Percentiles rank a stretch among this genome's conserved stretches.
phyloP scores from a whole-genome alignment of 1,139 yeast species.

The Yamadazyma conglobata region DNA sequence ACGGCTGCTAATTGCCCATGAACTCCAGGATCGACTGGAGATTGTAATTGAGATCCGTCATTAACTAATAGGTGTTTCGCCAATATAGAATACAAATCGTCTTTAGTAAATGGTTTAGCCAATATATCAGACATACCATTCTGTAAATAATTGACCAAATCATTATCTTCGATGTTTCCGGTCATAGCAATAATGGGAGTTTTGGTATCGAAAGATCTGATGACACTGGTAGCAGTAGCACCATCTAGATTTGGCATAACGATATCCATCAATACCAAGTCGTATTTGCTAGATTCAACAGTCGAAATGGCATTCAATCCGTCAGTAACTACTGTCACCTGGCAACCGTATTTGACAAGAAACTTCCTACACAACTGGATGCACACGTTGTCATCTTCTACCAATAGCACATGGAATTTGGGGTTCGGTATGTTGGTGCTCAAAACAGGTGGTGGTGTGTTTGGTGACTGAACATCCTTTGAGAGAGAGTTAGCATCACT shows the following conservation, averaged over 20 bases:
- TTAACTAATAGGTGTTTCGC: conserved; percentile 53
- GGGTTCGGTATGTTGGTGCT: conserved; percentile 38
- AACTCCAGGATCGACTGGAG: conserved; percentile 2
- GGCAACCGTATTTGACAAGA: conserved; percentile 82
- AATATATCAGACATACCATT: conserved; percentile 91
- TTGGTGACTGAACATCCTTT: not conserved
- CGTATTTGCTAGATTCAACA: conserved; percentile 72
- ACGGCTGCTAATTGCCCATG: too few species aligned
- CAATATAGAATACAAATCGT: conserved; percentile 70
- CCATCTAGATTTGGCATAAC: conserved; percentile 96
- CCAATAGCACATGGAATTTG: conserved; percentile 69
- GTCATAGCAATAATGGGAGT: conserved; percentile 96
- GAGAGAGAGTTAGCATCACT: not conserved
- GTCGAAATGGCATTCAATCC: conserved; percentile 86
- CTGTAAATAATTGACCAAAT: conserved; percentile 72
- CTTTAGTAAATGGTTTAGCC: conserved; percentile 89
- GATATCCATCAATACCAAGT: conserved; percentile 86
- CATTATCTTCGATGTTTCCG: conserved; percentile 79
- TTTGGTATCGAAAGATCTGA: conserved; percentile 73
- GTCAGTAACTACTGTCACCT: conserved; percentile 88
- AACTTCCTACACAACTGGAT: conserved; percentile 77
- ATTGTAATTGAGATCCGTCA: conserved; percentile 1
- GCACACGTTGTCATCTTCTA: conserved; percentile 84
- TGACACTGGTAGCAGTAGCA: conserved; percentile 85
- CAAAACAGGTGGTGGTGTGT: conserved; percentile 15